phyloP scores from a whole-genome alignment of 73 alveolate species.

The Blepharisma japonicum region DNA sequence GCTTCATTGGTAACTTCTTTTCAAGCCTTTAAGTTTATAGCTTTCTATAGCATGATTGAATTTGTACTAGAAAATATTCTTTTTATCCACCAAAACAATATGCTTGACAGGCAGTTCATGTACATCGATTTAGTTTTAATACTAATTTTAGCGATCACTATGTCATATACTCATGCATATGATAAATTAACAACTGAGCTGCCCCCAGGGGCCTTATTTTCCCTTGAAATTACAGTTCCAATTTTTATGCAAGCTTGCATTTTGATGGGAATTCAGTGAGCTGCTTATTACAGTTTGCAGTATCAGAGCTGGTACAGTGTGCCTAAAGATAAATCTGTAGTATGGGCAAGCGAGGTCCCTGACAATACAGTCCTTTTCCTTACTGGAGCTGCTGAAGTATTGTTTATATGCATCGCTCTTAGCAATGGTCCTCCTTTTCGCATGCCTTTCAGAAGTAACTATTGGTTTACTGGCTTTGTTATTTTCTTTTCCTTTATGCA shows the following conservation, averaged over 20 bases:
- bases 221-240: neutral
- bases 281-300: neutral
- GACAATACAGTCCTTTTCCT: neutral
- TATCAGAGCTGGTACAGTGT: neutral
- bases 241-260: slow-evolving; percentile 11
- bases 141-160: slow-evolving; percentile 79
- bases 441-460: neutral
- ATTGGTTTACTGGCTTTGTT: neutral
- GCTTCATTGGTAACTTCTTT: slow-evolving; percentile 90
- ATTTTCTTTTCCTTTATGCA: no score
- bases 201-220: slow-evolving; percentile 4
- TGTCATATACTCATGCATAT: slow-evolving; percentile 89
- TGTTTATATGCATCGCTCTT: neutral
- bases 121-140: slow-evolving; percentile 80
- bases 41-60: slow-evolving; percentile 90
- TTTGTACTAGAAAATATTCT: slow-evolving; percentile 26
- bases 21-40: slow-evolving; percentile 93
- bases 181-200: slow-evolving; percentile 50
- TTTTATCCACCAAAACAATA: slow-evolving; percentile 42
- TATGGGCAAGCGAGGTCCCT: slow-evolving; percentile 1
- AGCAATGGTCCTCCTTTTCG: neutral
- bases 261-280: neutral
- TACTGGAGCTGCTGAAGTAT: neutral
- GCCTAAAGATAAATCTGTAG: neutral
- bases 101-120: slow-evolving; percentile 84